Conservation (phyloP, 2,329 filamentous ascomycete species). For the Zalaria sp. region DNA sequence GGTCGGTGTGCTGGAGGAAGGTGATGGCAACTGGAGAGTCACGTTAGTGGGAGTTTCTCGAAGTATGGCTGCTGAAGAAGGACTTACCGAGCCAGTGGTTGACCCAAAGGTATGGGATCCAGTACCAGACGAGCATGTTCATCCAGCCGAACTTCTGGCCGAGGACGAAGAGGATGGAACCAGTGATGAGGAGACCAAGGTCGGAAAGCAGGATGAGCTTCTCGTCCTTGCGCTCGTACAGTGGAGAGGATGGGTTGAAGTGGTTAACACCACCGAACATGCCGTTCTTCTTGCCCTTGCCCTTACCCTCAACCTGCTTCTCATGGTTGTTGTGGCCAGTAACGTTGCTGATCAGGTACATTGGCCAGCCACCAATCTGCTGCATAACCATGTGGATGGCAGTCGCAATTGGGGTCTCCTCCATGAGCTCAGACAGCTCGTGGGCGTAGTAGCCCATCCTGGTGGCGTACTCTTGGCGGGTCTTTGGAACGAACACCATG, state of each 20-base stretch:
- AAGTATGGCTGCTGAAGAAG: constrained; percentile 1
- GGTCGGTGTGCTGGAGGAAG: constrained; percentile 94
- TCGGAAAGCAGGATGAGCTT: constrained; percentile 79
- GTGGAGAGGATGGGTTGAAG: constrained; percentile 74
- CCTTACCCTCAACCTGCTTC: constrained; percentile 81
- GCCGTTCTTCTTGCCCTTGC: constrained; percentile 83
- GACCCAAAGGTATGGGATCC: constrained; percentile 89
- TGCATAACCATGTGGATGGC: constrained; percentile 61
- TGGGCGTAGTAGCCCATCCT: constrained; percentile 62
- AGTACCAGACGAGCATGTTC: constrained; percentile 91
- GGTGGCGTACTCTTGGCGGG: constrained; percentile 64
- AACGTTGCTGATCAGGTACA: constrained; percentile 83
- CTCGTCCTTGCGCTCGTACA: constrained; percentile 86
- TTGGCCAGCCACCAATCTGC: constrained; percentile 84
- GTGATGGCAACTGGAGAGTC: constrained; percentile 69
- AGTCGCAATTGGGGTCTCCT: constrained; percentile 86
- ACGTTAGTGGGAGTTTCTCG: constrained; percentile 11
- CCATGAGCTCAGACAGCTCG: constrained; percentile 75
- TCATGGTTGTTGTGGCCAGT: constrained; percentile 95
- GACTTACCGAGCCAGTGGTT: constrained; percentile 95
- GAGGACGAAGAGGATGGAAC: constrained; percentile 50
- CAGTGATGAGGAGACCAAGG: constrained; percentile 52
- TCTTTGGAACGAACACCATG: constrained; percentile 98
- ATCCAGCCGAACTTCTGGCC: constrained; percentile 66
- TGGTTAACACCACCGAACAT: constrained; percentile 76